Conservation (phyloP, 345 rosid species). For the Bruguiera gymnorhiza region DNA sequence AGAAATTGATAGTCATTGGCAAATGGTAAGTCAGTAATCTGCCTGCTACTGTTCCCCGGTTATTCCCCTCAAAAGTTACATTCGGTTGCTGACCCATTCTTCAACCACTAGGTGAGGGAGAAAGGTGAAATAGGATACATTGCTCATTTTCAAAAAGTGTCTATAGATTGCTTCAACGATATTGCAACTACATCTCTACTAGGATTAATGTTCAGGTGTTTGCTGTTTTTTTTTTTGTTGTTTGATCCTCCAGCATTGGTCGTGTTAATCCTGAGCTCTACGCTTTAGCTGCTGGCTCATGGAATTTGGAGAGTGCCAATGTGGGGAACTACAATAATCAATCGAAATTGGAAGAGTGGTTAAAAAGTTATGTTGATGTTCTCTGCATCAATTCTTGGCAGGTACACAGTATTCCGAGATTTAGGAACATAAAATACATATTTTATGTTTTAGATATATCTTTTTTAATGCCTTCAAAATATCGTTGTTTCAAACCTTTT, state of each 20-base stretch:
- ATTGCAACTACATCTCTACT: background rate
- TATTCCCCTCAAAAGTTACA: no score
- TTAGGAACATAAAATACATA: background rate
- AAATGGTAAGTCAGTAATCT: no score
- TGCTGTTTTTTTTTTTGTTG: background rate
- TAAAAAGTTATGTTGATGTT: conserved; percentile 57
- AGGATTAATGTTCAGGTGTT: background rate
- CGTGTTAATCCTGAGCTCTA: conserved; percentile 85
- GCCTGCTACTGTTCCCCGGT: no score
- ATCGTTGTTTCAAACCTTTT: no score
- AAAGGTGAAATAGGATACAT: no score
- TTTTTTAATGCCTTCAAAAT: no score
- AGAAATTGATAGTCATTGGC: no score
- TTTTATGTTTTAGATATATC: background rate
- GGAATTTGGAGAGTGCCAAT: conserved; percentile 39
- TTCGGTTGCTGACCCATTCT: no score
- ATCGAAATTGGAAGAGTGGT: conserved; percentile 44
- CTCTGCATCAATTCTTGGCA: conserved; percentile 93
- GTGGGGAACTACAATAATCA: conserved; percentile 24
- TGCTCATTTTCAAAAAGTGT: background rate
- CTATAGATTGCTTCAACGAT: conserved; percentile 2
- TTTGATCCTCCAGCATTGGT: conserved; percentile 58
- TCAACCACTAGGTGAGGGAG: no score
- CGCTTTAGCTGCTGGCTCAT: conserved; percentile 67
- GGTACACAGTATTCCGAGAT: conserved; percentile 39